phyloP scores from a whole-genome alignment of 2,329 filamentous ascomycete species.

The Talaromyces sp. region DNA sequence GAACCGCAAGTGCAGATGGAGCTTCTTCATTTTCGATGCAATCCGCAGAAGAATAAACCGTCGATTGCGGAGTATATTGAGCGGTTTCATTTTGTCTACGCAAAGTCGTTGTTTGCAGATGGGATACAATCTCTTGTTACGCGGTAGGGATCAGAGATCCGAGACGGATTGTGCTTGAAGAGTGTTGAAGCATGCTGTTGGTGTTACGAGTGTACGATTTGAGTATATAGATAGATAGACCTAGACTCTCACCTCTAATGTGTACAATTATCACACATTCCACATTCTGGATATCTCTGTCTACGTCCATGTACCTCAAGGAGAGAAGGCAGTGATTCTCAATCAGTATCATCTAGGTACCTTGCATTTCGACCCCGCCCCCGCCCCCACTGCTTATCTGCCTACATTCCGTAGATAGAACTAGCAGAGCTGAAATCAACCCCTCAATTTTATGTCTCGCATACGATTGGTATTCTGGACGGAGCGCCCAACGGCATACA shows the following conservation, averaged over 20 bases:
- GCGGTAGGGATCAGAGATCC: not conserved
- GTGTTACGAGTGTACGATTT: not conserved
- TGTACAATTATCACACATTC: not conserved
- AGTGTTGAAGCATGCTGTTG: not conserved
- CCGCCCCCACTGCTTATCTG: not conserved
- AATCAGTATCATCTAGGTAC: not conserved
- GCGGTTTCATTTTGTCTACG: conserved; percentile 17
- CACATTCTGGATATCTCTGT: not conserved
- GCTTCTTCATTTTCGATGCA: conserved; percentile 20
- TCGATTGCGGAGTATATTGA: conserved; percentile 13
- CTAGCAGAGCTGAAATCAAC: not conserved
- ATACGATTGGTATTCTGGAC: not conserved
- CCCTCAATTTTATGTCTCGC: not conserved
- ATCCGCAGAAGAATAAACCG: conserved; percentile 20
- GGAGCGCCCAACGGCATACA: not conserved
- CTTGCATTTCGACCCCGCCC: not conserved
- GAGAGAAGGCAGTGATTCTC: not conserved
- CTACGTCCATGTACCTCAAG: not conserved
- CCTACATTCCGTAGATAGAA: not conserved
- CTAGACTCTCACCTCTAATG: not conserved
- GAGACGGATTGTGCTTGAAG: not conserved
- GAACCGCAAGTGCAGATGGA: conserved; percentile 15
- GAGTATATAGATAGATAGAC: not conserved
- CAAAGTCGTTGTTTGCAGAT: conserved; percentile 19
- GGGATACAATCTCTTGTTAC: conserved; percentile 10